Base-by-base conservation (phyloP, 768 basidiomycete genomes). In the Russula foetens region DNA sequence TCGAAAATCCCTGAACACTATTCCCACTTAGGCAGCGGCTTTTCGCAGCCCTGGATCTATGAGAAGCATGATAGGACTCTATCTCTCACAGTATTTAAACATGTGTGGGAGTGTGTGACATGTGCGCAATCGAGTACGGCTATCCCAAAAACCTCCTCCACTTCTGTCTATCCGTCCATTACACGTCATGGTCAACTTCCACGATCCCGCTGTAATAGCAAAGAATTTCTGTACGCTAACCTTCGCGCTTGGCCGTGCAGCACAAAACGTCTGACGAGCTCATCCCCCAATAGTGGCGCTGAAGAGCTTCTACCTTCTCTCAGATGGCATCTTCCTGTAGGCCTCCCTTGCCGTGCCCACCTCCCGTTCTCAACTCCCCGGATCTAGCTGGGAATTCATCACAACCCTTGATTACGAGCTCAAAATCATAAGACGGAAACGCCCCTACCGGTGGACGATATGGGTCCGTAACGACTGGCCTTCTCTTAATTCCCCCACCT, bases 401-500 rank as follows among this genome's bases (percentile, higher is more conserved):
- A 50, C 29, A 11, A 33, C 29, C n/a, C 49, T 50, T 33, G 29
- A 11, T 4, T 50, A 50, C 29, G 49, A 50, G 21, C 21, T 29
- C 28, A 33, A 41, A 14, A n/a, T 52, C 43, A 38, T 59, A 14
- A 29, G 23, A 12, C 31, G 33, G n/a, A 49, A 23, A 21, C 51
- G 35, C n/a, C 44, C 33, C 11, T 53, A 39, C 35, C 19, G 35
- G 26, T 59, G 58, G 58, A 21, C 58, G 21, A 59, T 59, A 59
- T 59, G 51, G 58, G 58, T 59, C 19, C 0, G 58, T 59, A 12
- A 6, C 19, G 7, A 4, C 9, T 14, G 12, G 21, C 11, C 35
- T 39, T 19, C 29, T 19, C 7, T 15, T 7, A 12, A 12, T 33
- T 49, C 14, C 31, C 31, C 31, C 31, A 9, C 31, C 31, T 9